These are phyloP conservation scores for Suillus alpinus DNA, from an alignment of 768 basidiomycete species.

Conservation along the genomic window DNA sequence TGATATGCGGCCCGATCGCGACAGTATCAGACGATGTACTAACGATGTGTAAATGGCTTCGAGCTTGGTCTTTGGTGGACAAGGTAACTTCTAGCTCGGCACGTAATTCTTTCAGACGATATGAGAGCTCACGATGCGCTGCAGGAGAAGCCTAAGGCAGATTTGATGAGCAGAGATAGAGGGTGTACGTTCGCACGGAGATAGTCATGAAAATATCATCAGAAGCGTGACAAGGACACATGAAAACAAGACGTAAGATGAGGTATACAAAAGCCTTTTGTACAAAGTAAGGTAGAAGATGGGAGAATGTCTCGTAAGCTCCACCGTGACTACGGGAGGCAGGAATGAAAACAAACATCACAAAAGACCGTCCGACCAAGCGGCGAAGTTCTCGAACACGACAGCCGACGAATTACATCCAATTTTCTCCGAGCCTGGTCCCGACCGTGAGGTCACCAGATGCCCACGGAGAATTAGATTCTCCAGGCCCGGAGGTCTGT, in stretches of 20 bases:
- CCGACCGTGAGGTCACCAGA: conserved; percentile 50
- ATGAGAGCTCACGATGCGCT: background rate
- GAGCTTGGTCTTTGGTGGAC: background rate
- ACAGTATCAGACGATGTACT: background rate
- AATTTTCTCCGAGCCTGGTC: conserved; percentile 55
- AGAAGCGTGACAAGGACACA: conserved; percentile 37
- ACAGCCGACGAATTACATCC: conserved; percentile 25
- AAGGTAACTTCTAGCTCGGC: background rate
- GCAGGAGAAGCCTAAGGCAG: background rate
- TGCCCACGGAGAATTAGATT: conserved; percentile 56
- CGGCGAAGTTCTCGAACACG: conserved; percentile 32
- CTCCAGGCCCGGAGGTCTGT: conserved; percentile 54
- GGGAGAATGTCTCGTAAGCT: conserved; percentile 10
- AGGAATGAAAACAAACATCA: conserved; percentile 18
- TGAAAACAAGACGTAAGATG: conserved; percentile 35
- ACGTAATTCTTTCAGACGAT: background rate
- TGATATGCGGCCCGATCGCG: background rate
- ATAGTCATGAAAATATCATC: conserved; percentile 39
- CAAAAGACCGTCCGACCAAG: conserved; percentile 42
- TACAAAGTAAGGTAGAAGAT: conserved; percentile 14
- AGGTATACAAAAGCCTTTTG: conserved; percentile 22
- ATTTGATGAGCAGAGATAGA: background rate
- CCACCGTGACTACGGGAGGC: conserved; percentile 10
- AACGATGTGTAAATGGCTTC: background rate
- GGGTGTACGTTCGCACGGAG: conserved; percentile 11